phyloP scores from a whole-genome alignment of 257 asterid genomes.

The Fraxinus cuspidata region DNA sequence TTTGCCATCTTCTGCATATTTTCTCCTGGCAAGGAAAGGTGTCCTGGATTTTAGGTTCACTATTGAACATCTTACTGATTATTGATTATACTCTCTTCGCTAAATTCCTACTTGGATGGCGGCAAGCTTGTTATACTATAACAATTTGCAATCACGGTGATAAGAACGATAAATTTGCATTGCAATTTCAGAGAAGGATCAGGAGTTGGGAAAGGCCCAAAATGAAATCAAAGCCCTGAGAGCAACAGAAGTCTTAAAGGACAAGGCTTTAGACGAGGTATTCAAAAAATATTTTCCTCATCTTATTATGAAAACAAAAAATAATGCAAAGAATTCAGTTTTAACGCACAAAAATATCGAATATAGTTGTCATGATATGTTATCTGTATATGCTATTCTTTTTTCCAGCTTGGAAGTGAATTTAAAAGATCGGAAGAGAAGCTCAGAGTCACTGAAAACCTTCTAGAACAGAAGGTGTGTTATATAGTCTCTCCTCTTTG shows the following conservation, averaged over 20 bases:
- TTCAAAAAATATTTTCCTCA: neutral
- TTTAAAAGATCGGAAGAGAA: conserved; percentile 58
- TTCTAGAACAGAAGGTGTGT: conserved; percentile 66
- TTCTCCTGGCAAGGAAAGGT: neutral
- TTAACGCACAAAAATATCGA: neutral
- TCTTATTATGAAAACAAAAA: neutral
- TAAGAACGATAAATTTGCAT: neutral
- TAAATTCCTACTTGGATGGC: neutral
- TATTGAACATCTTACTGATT: no score
- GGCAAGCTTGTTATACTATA: neutral
- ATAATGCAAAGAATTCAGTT: conserved; percentile 1
- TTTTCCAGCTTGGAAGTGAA: conserved; percentile 59
- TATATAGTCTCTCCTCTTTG: neutral
- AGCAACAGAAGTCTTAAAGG: conserved; percentile 68
- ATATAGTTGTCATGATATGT: no score
- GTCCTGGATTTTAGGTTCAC: neutral
- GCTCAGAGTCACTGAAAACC: conserved; percentile 47
- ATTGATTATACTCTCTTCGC: neutral
- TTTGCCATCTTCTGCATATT: no score
- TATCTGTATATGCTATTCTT: neutral
- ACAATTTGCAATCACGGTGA: neutral
- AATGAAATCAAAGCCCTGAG: conserved; percentile 70
- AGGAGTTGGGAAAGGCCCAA: conserved; percentile 60
- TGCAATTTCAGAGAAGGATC: conserved; percentile 65
- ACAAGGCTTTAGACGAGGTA: conserved; percentile 86